Percentiles rank a stretch among this genome's conserved stretches.
Conservation (phyloP, 805 yeast genomes). For the Saturnispora ahearnii region DNA sequence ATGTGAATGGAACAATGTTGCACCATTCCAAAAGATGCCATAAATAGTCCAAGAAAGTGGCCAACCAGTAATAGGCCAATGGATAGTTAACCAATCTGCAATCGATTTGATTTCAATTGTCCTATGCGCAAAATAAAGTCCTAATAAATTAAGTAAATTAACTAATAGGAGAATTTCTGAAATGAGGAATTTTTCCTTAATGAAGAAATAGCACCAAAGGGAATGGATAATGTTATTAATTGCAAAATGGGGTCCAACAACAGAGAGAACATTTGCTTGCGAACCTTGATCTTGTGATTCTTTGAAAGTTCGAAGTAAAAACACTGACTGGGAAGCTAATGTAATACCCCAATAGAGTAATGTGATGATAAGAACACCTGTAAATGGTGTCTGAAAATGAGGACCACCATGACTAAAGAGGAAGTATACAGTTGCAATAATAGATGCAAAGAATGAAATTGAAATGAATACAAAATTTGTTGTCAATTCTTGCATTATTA, state of each 20-base stretch:
- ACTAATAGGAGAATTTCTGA: constrained; percentile 49
- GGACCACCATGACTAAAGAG: constrained; percentile 41
- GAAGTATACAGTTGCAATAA: constrained; percentile 41
- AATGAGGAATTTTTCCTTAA: constrained; percentile 46
- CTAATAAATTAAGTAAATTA: constrained; percentile 52
- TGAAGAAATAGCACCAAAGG: constrained; percentile 57
- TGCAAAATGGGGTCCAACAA: constrained; percentile 55
- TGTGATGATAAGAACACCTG: constrained; percentile 42
- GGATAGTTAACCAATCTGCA: constrained; percentile 47
- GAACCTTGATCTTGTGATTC: constrained; percentile 18
- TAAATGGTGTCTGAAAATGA: constrained; percentile 58
- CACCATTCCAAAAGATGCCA: constrained; percentile 79
- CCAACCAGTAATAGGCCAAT: constrained; percentile 56
- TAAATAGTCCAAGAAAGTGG: constrained; percentile 71
- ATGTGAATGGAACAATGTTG: constrained; percentile 58
- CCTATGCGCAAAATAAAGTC: constrained; percentile 48
- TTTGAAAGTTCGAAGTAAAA: constrained; percentile 35
- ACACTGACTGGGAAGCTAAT: constrained; percentile 43
- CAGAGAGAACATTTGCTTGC: constrained; percentile 28
- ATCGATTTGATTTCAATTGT: constrained; percentile 49
- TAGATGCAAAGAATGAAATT: constrained; percentile 46
- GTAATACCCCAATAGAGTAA: constrained; percentile 51
- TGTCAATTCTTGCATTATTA: constrained; percentile 9
- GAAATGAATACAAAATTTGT: constrained; percentile 36
- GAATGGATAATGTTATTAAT: constrained; percentile 51